Base-by-base conservation (phyloP, 208 protist species). In the Entamoeba moshkovskii region DNA sequence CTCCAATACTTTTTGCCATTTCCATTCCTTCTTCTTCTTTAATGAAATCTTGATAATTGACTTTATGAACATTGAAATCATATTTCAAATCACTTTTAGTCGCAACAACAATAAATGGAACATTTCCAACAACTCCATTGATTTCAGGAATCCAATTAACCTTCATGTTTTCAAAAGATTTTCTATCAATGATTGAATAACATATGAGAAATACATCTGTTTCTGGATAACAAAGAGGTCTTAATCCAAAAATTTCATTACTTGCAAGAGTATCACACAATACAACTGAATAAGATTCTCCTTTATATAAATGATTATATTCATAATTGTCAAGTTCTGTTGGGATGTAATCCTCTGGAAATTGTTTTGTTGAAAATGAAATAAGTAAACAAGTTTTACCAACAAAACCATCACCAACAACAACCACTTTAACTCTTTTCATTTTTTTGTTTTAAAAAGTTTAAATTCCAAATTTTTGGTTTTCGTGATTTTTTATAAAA, bases 141-240 rank as follows among this genome's bases (percentile, higher is more conserved):
- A n/a, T n/a, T 93, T 94, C 93, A 3, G 47, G 33, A 8, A 22
- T 18, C 96, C 96, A 97, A 73, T 97, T 97, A 18, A 47, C 66
- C 3, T 93, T 91, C 16, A 97, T 95, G 93, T 98, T 98, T 18
- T 97, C 95, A 91, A 97, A 97, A 29, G 96, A 97, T 22, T 93
- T 52, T 38, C 92, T 95, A 16, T 44, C 42, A 45, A 48, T 42
- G 29, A 98, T 93, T 13, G 96, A 97, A 94, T 97, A 98, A 95
- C 97, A 98, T 44, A 97, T 93, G 1, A 98, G 59, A 91, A 97
- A 96, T 16, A 97, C 95, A 93, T 97, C 93, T 16, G 96, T 96
- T 46, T 93, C 94, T 16, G 96, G 94, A 93, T 97, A 97, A 49
- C 66, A 95, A 0, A 97, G 91, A 91, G 96, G 95, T 52, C 96